Conservation (phyloP, 176 grass and related monocot species). For the Luzula sylvatica region DNA sequence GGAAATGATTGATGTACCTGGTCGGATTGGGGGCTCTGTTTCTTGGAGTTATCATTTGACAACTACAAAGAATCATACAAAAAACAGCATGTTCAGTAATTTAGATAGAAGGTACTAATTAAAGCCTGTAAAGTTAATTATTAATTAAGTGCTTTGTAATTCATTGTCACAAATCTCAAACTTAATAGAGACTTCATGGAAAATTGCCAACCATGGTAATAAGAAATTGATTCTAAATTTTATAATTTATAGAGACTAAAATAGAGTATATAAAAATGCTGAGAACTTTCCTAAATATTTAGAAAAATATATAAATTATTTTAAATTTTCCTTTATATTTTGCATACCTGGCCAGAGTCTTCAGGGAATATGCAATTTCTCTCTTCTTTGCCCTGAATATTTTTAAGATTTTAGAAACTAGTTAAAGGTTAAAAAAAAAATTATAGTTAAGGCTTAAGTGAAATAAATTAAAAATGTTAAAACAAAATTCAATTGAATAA, state of each 20-base stretch:
- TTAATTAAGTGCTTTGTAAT: too few relatives aligned
- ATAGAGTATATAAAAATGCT: too few relatives aligned
- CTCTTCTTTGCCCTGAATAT: slow-evolving; percentile 10
- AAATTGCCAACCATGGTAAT: too few relatives aligned
- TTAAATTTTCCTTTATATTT: neutral
- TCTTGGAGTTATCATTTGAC: slow-evolving; percentile 17
- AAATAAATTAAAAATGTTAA: too few relatives aligned
- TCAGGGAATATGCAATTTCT: slow-evolving; percentile 15
- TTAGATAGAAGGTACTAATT: neutral
- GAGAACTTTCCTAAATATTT: too few relatives aligned
- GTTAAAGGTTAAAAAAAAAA: too few relatives aligned
- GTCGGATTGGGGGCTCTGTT: neutral
- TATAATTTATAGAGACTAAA: too few relatives aligned
- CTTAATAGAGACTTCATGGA: too few relatives aligned
- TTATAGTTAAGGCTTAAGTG: too few relatives aligned
- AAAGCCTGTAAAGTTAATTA: neutral
- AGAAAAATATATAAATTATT: neutral
- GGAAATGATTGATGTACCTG: slow-evolving; percentile 11
- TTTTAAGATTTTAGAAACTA: neutral
- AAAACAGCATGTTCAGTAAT: slow-evolving; percentile 5
- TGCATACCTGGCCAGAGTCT: slow-evolving; percentile 20
- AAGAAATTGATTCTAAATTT: too few relatives aligned
- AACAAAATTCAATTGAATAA: too few relatives aligned
- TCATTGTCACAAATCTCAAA: neutral
- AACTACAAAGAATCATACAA: slow-evolving; percentile 11